Evolutionary conservation across 106 monocot genomes (phyloP), one percentile per base, ranked within the genome.

Genomic region (Phalaenopsis aphrodite): DNA sequence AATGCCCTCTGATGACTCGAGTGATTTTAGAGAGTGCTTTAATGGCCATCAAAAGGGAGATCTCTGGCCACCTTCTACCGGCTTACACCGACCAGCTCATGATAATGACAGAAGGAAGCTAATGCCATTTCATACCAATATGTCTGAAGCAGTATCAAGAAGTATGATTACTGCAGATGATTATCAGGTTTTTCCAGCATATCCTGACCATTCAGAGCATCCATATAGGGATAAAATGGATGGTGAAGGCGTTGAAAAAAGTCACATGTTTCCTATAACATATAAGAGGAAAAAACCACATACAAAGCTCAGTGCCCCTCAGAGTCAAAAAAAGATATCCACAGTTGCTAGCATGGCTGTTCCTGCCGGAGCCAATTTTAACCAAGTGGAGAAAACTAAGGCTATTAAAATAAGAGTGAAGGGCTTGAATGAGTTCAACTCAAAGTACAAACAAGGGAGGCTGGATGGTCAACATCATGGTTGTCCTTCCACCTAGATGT

Each of bases 221-320:
- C 23, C 1, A 41, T 41, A 2, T 41, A 39, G 56, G 37, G 69
- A 69, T 69, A 23, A 55, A 10, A 24, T 19, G 23, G 23, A 55
- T 8, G 56, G n/a, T 2, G 56, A 78, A 41, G 75, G 75, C 24
- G 76, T 45, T 64, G 75, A 61, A 75, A 75, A 56, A 77, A 78
- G 46, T 24, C 75, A 55, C 72, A 76, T 76, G 57, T 78, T 86
- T 74, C 91, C 88, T 30, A 84, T 88, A 80, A 88, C 86, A 64
- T 91, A 83, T 75, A 86, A 83, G 77, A n/a, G 91, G 64, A 88
- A 88, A 78, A 91, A 88, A 67, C 71, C 69, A 21, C 45, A 58
- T 42, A 77, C 17, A 19, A 86, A 86, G 84, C 84, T 55, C 67
- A 78, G 41, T 49, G 3, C 69, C 15, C 5, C 56, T 61, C 77